phyloP scores from a whole-genome alignment of 805 yeast species.

The Yarrowia sp. region DNA sequence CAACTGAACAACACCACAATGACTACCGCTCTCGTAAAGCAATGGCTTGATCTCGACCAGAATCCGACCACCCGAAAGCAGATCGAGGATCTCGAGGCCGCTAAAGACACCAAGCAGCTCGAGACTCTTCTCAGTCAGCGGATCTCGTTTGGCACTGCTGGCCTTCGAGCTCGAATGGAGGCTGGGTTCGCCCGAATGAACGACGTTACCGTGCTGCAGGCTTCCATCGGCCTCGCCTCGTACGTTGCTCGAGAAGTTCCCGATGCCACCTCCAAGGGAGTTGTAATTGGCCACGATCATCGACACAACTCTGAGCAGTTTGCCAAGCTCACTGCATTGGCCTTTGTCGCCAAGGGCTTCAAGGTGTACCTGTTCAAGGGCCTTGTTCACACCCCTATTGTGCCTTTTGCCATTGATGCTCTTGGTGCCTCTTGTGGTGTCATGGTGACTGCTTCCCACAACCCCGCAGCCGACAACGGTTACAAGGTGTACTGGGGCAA shows the following conservation, averaged over 20 bases:
- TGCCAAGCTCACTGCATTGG: conserved; percentile 76
- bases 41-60: conserved; percentile 36
- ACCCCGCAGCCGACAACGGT: conserved; percentile 66
- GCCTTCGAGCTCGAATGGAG: conserved; percentile 81
- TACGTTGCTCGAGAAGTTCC: conserved; percentile 38
- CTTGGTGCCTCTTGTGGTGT: conserved; percentile 65
- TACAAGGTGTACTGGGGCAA: conserved; percentile 91
- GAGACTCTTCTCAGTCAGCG: conserved; percentile 50
- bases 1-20: not conserved
- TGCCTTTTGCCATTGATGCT: conserved; percentile 77
- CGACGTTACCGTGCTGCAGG: conserved; percentile 81
- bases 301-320: conserved; percentile 74
- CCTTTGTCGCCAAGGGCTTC: conserved; percentile 66
- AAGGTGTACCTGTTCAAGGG: conserved; percentile 51
- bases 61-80: conserved; percentile 50
- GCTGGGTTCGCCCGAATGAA: conserved; percentile 91
- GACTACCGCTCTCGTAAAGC: not conserved
- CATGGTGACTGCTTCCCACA: conserved; percentile 42
- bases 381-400: conserved; percentile 79
- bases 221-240: conserved; percentile 52
- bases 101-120: conserved; percentile 46
- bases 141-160: conserved; percentile 90
- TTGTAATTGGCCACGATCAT: conserved; percentile 92
- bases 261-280: conserved; percentile 41
- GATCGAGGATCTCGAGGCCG: conserved; percentile 47